Conservation (phyloP, 495 filamentous ascomycete species). For the Apiosordaria backusii region DNA sequence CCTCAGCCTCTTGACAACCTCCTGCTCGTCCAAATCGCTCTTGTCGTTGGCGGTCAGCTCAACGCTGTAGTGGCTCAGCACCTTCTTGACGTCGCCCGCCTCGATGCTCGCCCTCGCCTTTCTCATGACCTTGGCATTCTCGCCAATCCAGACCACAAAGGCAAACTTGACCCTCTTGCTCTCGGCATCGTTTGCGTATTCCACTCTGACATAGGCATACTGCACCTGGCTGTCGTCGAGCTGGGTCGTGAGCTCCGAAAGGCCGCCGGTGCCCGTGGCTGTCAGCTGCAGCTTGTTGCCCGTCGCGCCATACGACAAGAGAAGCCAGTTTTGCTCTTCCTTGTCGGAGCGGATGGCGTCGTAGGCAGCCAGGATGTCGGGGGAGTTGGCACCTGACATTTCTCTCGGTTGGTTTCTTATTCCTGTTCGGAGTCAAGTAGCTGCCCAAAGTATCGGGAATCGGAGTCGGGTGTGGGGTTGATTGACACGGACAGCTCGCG, state of each 20-base stretch:
- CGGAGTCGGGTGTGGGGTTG: neutral
- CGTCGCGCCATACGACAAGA: constrained; percentile 50
- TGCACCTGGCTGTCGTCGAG: constrained; percentile 50
- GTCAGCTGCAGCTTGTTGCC: constrained; percentile 47
- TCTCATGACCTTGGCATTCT: constrained; percentile 54
- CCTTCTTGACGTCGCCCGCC: constrained; percentile 53
- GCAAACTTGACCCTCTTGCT: constrained; percentile 57
- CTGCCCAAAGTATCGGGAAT: neutral
- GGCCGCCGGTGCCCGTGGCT: constrained; percentile 48
- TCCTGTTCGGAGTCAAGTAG: neutral
- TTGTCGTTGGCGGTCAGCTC: constrained; percentile 50
- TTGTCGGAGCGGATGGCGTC: constrained; percentile 54
- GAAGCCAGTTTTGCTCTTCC: constrained; percentile 53
- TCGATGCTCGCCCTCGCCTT: constrained; percentile 58
- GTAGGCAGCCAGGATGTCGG: constrained; percentile 48
- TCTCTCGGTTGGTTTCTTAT: neutral
- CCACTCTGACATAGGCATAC: constrained; percentile 56
- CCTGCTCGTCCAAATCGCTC: constrained; percentile 51
- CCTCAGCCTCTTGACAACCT: constrained; percentile 48
- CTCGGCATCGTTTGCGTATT: constrained; percentile 59
- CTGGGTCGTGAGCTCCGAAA: constrained; percentile 44
- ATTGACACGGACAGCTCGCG: neutral
- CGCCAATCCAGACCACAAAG: constrained; percentile 56
- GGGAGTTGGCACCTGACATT: constrained; percentile 46
- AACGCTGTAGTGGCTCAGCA: constrained; percentile 51